A percentile compares a stretch with the other conserved stretches of the same genome.
phyloP scores from a whole-genome alignment of 2,329 filamentous ascomycete genomes.

The Colletotrichum sp. region DNA sequence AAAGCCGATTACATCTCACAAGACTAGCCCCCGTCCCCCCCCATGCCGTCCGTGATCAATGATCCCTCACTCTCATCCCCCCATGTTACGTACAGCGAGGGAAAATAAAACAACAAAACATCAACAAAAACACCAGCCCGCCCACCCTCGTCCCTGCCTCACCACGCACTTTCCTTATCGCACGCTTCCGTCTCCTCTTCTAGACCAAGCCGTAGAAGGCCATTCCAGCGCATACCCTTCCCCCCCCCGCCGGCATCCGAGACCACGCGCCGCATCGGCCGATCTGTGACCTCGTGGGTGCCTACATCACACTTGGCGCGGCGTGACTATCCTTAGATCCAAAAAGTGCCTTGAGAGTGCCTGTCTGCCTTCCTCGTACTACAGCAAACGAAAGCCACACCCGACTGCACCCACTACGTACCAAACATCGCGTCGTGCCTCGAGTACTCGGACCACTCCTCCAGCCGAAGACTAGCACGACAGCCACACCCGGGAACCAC shows the following conservation, averaged over 20 bases:
- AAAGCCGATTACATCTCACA: neutral
- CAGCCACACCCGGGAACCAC: slow-evolving; percentile 6
- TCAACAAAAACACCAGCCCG: slow-evolving; percentile 5
- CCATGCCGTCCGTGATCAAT: neutral
- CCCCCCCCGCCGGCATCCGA: neutral
- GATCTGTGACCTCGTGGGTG: slow-evolving; percentile 19
- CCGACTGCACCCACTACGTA: neutral
- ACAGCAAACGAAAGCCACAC: neutral
- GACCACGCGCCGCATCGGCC: slow-evolving; percentile 11
- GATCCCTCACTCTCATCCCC: neutral
- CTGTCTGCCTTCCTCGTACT: neutral
- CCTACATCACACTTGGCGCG: slow-evolving; percentile 5
- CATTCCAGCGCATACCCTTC: neutral
- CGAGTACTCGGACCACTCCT: slow-evolving; percentile 4
- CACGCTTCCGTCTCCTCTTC: neutral
- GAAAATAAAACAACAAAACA: neutral
- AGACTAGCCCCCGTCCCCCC: neutral
- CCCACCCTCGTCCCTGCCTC: neutral
- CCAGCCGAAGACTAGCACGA: slow-evolving; percentile 8
- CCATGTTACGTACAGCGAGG: neutral
- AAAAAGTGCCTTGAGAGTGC: neutral
- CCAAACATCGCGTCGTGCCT: neutral
- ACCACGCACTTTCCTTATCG: neutral
- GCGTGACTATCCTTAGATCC: slow-evolving; percentile 13
- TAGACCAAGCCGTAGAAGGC: neutral